Base-by-base conservation (phyloP, 495 filamentous ascomycete genomes). In the Parathielavia hyrcaniae region DNA sequence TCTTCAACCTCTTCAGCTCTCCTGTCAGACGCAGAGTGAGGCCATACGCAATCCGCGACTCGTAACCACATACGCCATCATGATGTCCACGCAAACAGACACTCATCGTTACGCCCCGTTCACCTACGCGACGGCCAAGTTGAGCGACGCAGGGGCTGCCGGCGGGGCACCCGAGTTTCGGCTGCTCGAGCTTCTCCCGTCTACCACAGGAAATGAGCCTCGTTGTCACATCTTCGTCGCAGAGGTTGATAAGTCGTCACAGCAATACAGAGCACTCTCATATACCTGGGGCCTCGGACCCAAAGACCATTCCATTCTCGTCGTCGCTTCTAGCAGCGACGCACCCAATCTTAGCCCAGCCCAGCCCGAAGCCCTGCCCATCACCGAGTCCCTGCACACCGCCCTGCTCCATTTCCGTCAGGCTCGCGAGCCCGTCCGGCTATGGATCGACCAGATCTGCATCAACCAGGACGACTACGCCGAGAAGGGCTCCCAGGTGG, bases 361-460 rank as follows among this genome's bases (percentile, higher is more conserved):
- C n/a, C 3, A 34, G 0, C 46, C 13, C 1, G n/a, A 17, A 1
- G 8, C 26, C 26, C 2, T 49, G 16, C 2, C 46, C 26, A 49
- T 49, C 46, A 49, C 46, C 26, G 14, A 34, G 10, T 49, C 46
- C 7, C 46, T 49, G 5, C 26, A 49, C 26, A 34, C 26, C 14
- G 46, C 46, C 5, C 30, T 49, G 16, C 4, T 32, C 5, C 46
- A 49, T n/a, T 14, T 49, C 16, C 46, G 46, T 6, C 16, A 34
- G 3, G 4, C 26, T 14, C 16, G 5, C 1, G 2, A 19, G 10
- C 7, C 26, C 14, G 16, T 34, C 9, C 13, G 26, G 26, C 6
- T 61, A 5, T 64, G 61, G 59, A 61, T 64, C 35, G 61, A 64
- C 32, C 65, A 65, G 10, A 58, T 72, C 16, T 72, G 70, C 55